These are phyloP conservation scores for Hypericum perforatum DNA, from an alignment of 345 rosid genomes.

Conservation along the genomic window DNA sequence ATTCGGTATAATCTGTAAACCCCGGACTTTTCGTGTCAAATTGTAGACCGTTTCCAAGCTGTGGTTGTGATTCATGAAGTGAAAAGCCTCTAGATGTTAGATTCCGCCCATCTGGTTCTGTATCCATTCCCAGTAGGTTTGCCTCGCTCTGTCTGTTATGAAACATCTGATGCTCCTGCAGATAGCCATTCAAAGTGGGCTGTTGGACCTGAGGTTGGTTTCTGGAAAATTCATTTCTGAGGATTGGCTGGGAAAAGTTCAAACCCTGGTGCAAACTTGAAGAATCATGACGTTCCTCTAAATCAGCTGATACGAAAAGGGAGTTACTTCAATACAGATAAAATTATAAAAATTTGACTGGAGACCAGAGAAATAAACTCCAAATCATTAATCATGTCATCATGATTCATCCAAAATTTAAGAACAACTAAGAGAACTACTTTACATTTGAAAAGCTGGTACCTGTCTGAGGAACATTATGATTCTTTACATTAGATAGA, in stretches of 20 bases:
- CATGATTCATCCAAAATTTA: neutral
- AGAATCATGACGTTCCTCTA: slow-evolving; percentile 42
- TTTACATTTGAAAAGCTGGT: neutral
- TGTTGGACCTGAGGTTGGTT: slow-evolving; percentile 46
- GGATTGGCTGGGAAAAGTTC: slow-evolving; percentile 36
- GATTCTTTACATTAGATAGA: neutral
- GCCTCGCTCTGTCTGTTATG: slow-evolving; percentile 48
- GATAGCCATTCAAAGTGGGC: slow-evolving; percentile 48
- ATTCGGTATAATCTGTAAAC: slow-evolving; percentile 45
- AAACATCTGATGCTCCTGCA: slow-evolving; percentile 44
- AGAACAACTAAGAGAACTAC: neutral
- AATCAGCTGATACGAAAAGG: slow-evolving; percentile 43
- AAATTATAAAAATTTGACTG: neutral
- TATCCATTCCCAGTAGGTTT: slow-evolving; percentile 50
- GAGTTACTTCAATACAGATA: slow-evolving; percentile 8
- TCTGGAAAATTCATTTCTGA: slow-evolving; percentile 48
- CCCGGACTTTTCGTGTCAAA: slow-evolving; percentile 30
- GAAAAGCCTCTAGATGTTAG: slow-evolving; percentile 43
- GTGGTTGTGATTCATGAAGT: slow-evolving; percentile 37
- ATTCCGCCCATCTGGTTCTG: slow-evolving; percentile 42
- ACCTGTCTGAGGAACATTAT: slow-evolving; percentile 3
- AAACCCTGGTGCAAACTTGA: slow-evolving; percentile 48
- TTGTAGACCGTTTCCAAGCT: slow-evolving; percentile 36
- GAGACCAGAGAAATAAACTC: no score
- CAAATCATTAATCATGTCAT: no score